Evolutionary conservation across 352 stramenopile genomes (phyloP), one percentile per base, ranked within the genome.

Genomic region (Pythium dissotocum): DNA sequence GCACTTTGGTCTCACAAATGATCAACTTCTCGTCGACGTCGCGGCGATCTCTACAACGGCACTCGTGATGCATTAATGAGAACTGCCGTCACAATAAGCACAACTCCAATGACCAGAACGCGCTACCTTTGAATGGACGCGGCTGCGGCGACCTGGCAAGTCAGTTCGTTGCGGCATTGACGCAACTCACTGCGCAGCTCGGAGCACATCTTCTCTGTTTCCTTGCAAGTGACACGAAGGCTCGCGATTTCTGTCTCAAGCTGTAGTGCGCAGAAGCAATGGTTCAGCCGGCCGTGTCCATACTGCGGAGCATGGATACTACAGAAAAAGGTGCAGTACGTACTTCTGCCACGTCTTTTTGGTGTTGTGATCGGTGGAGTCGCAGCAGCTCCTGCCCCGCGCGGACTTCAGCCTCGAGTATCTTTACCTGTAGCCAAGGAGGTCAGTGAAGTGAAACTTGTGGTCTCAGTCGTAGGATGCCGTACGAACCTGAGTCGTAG

Each of bases 351-450:
- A 78, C 57, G 24, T 91, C 82, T 65, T 80, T 83, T 32, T 85
- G 70, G 24, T 83, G 73, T 21, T 91, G 80, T 0, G 69, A 60
- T 51, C 85, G 87, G 49, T 88, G 80, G 8, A 91, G 52, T 0
- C 82, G 78, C 12, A 88, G 67, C 14, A 91, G 70, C 14, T 91
- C 82, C 59, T 89, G 77, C 0, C 82, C 80, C 4, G 82, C 82
- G 8, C 78, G 77, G 3, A 91, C 60, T 62, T 91, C 82, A 18
- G 83, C 77, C 57, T 91, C 76, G 4, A 91, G 73, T 35, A 91
- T 79, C 63, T 77, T 83, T 10, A 74, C 44, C 70, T 77, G n/a
- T 24, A 24, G 21, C 21, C 21, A 24, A 24, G 21, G 0, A 24
- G 21, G 21, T 24, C 21, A 24, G 21, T 24, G 21, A 24, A 24